Evolutionary conservation across 208 protist species (phyloP).

Genomic region (Lotmaria passim): DNA sequence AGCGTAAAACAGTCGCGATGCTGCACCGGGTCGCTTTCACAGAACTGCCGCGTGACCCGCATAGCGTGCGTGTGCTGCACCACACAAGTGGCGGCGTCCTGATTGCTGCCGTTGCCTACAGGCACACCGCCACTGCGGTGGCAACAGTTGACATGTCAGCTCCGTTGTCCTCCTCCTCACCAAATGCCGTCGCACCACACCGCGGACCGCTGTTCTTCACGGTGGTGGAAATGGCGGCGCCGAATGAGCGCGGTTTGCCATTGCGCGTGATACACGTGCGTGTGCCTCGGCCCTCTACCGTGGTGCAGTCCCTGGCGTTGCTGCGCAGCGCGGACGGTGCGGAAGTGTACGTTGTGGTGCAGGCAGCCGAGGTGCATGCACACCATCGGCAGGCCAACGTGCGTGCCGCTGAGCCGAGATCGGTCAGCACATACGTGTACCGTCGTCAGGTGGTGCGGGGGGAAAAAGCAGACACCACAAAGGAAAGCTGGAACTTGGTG

Average conservation of each 20-base stretch:
- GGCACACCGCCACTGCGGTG: background rate
- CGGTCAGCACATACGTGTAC: constrained; percentile 41
- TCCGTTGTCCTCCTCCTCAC: background rate
- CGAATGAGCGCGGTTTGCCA: constrained; percentile 31
- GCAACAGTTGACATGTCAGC: background rate
- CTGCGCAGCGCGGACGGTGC: constrained; percentile 43
- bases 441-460: constrained; percentile 33
- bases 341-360: constrained; percentile 58
- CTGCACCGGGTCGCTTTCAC: constrained; percentile 37
- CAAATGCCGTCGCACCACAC: background rate
- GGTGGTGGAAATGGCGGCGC: constrained; percentile 38
- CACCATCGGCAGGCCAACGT: background rate
- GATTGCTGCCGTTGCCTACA: constrained; percentile 38
- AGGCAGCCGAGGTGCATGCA: constrained; percentile 18
- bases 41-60: constrained; percentile 30
- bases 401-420: background rate
- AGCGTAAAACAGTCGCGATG: no score
- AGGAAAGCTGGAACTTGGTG: no score
- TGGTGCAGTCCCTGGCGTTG: constrained; percentile 31
- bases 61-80: constrained; percentile 38
- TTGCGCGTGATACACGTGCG: constrained; percentile 42
- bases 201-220: constrained; percentile 34
- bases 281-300: constrained; percentile 24
- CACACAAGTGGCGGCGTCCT: constrained; percentile 37
- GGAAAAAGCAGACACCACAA: background rate